phyloP scores from a whole-genome alignment of 805 yeast species.

The Candida boleticola region DNA sequence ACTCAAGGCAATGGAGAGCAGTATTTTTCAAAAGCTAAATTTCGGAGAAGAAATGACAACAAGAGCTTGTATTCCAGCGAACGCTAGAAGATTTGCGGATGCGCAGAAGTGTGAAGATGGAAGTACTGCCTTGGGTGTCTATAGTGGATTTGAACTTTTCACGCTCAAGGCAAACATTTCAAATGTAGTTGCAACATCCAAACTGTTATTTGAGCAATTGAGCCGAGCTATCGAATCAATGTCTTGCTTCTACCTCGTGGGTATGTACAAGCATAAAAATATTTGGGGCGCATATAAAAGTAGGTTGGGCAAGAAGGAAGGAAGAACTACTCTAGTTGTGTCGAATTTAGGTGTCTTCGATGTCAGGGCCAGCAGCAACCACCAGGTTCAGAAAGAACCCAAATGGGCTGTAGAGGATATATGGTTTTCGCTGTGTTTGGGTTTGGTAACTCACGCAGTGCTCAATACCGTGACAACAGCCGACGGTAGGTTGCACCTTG shows the following conservation, averaged over 20 bases:
- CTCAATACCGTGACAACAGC: conserved; percentile 12
- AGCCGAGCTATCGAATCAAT: not conserved
- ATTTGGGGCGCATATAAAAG: conserved; percentile 10
- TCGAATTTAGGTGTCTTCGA: conserved; percentile 18
- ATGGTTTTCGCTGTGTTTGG: conserved; percentile 19
- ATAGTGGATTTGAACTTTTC: conserved; percentile 1
- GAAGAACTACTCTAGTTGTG: conserved; percentile 13
- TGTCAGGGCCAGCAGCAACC: not conserved
- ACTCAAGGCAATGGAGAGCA: conserved; percentile 14
- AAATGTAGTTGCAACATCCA: not conserved
- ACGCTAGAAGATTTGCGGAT: conserved; percentile 13
- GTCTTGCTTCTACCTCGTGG: conserved; percentile 11
- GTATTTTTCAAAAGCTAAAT: conserved; percentile 11
- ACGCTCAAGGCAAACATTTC: not conserved
- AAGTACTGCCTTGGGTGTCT: conserved; percentile 3
- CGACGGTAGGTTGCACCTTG: conserved; percentile 16
- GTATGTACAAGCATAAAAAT: conserved; percentile 12
- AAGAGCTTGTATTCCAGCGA: conserved; percentile 5
- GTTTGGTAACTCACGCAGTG: conserved; percentile 12
- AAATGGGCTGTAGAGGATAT: conserved; percentile 11
- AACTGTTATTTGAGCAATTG: not conserved
- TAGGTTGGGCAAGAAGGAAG: conserved; percentile 9
- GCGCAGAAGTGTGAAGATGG: not conserved
- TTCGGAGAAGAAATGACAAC: not conserved
- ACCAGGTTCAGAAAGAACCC: not conserved